A percentile compares a stretch with the other conserved stretches of the same genome.
Evolutionary conservation across 2,329 filamentous ascomycete genomes (phyloP).

Genomic region (Phaeosphaeria sp.): DNA sequence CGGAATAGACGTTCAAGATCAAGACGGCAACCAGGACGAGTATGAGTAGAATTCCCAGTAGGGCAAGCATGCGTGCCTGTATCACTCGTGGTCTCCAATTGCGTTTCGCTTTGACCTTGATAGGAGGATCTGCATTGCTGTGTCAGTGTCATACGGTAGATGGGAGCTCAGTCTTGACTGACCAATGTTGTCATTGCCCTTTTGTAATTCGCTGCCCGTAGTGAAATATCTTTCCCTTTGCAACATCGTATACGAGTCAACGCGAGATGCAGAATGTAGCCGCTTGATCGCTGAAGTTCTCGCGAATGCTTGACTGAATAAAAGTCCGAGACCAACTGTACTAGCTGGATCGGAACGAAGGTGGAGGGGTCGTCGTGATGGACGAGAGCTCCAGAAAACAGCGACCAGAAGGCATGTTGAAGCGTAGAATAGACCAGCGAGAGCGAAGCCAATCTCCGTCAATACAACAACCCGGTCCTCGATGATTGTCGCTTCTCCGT

Average conservation of each 20-base stretch:
- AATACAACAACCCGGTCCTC: slow-evolving; percentile 23
- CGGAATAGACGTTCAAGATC: slow-evolving; percentile 15
- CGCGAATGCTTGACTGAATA: slow-evolving; percentile 6
- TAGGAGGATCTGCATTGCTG: slow-evolving; percentile 1
- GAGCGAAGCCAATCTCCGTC: slow-evolving; percentile 14
- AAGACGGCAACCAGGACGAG: slow-evolving; percentile 13
- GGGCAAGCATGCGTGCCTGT: slow-evolving; percentile 13
- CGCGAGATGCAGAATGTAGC: slow-evolving; percentile 11
- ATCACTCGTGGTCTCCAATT: slow-evolving; percentile 21
- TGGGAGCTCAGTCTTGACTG: neutral
- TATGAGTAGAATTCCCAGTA: slow-evolving; percentile 10
- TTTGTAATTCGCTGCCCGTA: slow-evolving; percentile 2
- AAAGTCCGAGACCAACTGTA: slow-evolving; percentile 15
- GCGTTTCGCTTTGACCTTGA: slow-evolving; percentile 1
- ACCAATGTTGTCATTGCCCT: slow-evolving; percentile 3
- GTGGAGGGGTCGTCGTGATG: neutral
- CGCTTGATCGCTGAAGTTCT: slow-evolving; percentile 7
- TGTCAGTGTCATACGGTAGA: neutral
- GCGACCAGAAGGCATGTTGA: slow-evolving; percentile 9
- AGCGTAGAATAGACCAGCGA: slow-evolving; percentile 14
- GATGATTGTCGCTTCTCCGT: slow-evolving; percentile 2
- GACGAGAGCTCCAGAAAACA: slow-evolving; percentile 15
- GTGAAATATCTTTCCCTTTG: slow-evolving; percentile 17
- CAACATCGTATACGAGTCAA: slow-evolving; percentile 6
- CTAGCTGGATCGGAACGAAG: slow-evolving; percentile 22